Evolutionary conservation across 805 yeast genomes (phyloP).

Genomic region (Ogataea kodamae): DNA sequence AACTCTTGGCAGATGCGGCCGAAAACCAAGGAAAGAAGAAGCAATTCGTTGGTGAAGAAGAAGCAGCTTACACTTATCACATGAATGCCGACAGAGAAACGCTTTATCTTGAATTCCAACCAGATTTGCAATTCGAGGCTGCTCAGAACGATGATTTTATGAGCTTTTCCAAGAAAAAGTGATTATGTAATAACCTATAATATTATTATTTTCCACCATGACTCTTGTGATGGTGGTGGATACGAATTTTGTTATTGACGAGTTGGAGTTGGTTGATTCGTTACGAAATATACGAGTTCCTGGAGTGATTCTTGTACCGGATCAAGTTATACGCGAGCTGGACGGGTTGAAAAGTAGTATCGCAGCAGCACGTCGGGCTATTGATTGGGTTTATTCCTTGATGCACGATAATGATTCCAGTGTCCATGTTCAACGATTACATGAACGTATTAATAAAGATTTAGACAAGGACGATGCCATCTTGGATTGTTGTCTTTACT

Average conservation of each 20-base stretch:
- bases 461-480: slow-evolving; percentile 74
- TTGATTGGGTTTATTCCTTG: slow-evolving; percentile 66
- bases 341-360: slow-evolving; percentile 68
- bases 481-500: slow-evolving; percentile 76
- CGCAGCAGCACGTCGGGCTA: slow-evolving; percentile 61
- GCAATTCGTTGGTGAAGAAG: slow-evolving; percentile 51
- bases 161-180: slow-evolving; percentile 21
- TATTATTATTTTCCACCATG: slow-evolving; percentile 3
- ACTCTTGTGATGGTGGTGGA: slow-evolving; percentile 56
- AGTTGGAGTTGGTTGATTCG: slow-evolving; percentile 54
- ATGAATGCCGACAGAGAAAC: slow-evolving; percentile 63
- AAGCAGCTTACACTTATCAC: slow-evolving; percentile 62
- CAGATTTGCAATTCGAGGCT: slow-evolving; percentile 55
- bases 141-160: slow-evolving; percentile 29
- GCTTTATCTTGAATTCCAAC: slow-evolving; percentile 69
- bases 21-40: slow-evolving; percentile 39
- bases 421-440: slow-evolving; percentile 61
- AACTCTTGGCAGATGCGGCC: slow-evolving; percentile 57
- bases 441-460: slow-evolving; percentile 46
- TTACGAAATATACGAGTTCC: slow-evolving; percentile 38
- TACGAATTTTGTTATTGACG: slow-evolving; percentile 78
- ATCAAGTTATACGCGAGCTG: slow-evolving; percentile 67
- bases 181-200: slow-evolving; percentile 1
- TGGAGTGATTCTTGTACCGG: slow-evolving; percentile 62
- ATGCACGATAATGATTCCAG: slow-evolving; percentile 50